Percentiles rank a stretch among this genome's conserved stretches.
Evolutionary conservation across 2,329 filamentous ascomycete species (phyloP).

Genomic region (Cytospora leucostoma): DNA sequence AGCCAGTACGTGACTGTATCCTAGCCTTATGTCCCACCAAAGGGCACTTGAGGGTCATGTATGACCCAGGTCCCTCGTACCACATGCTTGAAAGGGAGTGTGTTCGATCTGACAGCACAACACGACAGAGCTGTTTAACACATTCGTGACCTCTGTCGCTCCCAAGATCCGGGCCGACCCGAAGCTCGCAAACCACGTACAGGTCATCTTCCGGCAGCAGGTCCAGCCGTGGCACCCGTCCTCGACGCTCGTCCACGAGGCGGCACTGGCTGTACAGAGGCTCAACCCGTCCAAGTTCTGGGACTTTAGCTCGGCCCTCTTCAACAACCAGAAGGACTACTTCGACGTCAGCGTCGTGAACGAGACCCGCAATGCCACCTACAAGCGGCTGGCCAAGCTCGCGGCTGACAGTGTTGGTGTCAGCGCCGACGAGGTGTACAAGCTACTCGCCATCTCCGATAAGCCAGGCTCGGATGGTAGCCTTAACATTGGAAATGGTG

Average conservation of each 20-base stretch:
- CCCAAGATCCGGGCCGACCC: slow-evolving; percentile 66
- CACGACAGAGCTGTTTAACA: slow-evolving; percentile 66
- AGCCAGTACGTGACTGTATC: slow-evolving; percentile 39
- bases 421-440: slow-evolving; percentile 69
- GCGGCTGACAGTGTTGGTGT: slow-evolving; percentile 66
- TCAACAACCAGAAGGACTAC: slow-evolving; percentile 68
- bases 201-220: slow-evolving; percentile 86
- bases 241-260: slow-evolving; percentile 76
- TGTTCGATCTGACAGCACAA: not conserved
- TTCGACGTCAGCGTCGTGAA: slow-evolving; percentile 85
- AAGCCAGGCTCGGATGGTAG: slow-evolving; percentile 66
- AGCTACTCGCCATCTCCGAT: slow-evolving; percentile 67
- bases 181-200: slow-evolving; percentile 55
- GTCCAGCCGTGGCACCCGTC: slow-evolving; percentile 95
- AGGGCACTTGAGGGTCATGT: too few species aligned
- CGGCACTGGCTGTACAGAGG: slow-evolving; percentile 76
- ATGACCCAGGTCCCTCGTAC: too few species aligned
- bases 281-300: slow-evolving; percentile 74
- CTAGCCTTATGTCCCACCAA: too few species aligned
- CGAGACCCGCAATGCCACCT: slow-evolving; percentile 83
- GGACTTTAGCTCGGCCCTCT: slow-evolving; percentile 71
- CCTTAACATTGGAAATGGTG: slow-evolving; percentile 76
- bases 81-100: too few species aligned
- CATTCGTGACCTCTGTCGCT: slow-evolving; percentile 66
- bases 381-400: slow-evolving; percentile 75